Conservation (phyloP, 495 filamentous ascomycete genomes). For the Poronia punctata region DNA sequence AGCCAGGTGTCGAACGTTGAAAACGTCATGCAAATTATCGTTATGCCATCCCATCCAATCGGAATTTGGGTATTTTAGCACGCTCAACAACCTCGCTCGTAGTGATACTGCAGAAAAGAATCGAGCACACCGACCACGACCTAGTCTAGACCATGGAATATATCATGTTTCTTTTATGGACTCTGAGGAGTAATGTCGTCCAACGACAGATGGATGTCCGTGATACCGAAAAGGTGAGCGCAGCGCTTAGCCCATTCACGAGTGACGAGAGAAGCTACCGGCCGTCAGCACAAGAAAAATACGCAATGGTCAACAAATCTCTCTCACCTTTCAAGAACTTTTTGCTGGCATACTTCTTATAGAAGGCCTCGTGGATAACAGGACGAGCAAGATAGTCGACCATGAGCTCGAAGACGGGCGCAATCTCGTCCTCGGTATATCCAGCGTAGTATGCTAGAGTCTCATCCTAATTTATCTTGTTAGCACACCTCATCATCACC, state of each 20-base stretch:
- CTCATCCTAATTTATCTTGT: conserved; percentile 56
- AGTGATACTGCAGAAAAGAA: conserved; percentile 16
- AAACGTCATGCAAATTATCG: conserved; percentile 20
- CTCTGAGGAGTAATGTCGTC: conserved; percentile 31
- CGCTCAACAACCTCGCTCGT: conserved; percentile 13
- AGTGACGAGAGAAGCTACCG: conserved; percentile 77
- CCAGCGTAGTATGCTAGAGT: conserved; percentile 91
- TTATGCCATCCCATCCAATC: conserved; percentile 27
- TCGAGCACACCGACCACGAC: conserved; percentile 3
- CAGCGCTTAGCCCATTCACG: conserved; percentile 88
- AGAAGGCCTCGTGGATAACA: conserved; percentile 91
- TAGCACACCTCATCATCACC: no score
- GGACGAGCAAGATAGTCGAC: conserved; percentile 87
- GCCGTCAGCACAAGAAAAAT: conserved; percentile 12
- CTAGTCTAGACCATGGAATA: conserved; percentile 2
- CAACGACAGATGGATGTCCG: conserved; percentile 31
- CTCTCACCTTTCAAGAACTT: conserved; percentile 91
- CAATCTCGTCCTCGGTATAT: conserved; percentile 85
- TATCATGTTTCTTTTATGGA: no score
- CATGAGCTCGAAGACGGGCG: conserved; percentile 89
- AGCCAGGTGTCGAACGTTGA: conserved; percentile 15
- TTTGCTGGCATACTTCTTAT: conserved; percentile 98
- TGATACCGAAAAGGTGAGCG: conserved; percentile 39
- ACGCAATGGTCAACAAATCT: not conserved
- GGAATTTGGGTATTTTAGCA: conserved; percentile 22